Conservation (phyloP, 768 basidiomycete genomes). For the Serendipita vermifera region DNA sequence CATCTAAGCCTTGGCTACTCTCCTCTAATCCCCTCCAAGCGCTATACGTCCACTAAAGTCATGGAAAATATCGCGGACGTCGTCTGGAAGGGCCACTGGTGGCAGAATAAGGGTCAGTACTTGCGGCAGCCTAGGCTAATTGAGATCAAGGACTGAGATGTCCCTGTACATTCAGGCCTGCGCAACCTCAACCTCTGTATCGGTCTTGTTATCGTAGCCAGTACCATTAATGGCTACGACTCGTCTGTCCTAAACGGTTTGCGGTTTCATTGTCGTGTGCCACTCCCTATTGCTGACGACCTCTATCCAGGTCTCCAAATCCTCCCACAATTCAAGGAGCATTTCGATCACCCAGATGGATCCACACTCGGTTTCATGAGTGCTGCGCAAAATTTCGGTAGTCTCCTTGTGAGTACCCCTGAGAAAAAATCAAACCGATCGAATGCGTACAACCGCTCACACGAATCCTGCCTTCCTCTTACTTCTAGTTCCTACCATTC, state of each 20-base stretch:
- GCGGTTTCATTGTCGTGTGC: not conserved
- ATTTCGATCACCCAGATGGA: constrained; percentile 40
- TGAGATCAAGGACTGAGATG: not conserved
- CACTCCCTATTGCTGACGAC: constrained; percentile 16
- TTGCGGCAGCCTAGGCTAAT: not conserved
- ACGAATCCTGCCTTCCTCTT: not conserved
- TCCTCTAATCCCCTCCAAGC: too few species aligned
- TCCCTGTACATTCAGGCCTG: constrained; percentile 31
- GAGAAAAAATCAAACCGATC: too few species aligned
- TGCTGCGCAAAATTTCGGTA: constrained; percentile 50
- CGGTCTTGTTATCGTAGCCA: constrained; percentile 49
- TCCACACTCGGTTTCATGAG: constrained; percentile 46
- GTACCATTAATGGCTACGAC: constrained; percentile 53
- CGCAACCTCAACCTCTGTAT: constrained; percentile 45
- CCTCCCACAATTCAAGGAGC: constrained; percentile 47
- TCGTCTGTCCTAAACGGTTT: constrained; percentile 51
- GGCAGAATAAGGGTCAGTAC: constrained; percentile 42
- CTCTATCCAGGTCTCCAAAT: constrained; percentile 45
- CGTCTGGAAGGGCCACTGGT: constrained; percentile 47
- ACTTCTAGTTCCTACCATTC: constrained; percentile 34
- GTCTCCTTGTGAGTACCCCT: constrained; percentile 30
- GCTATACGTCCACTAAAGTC: too few species aligned
- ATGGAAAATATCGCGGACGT: constrained; percentile 33
- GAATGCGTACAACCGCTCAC: too few species aligned
- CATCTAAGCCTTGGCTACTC: too few species aligned